Conservation (phyloP, 1,284 basidiomycete genomes). For the Waitea zeae region DNA sequence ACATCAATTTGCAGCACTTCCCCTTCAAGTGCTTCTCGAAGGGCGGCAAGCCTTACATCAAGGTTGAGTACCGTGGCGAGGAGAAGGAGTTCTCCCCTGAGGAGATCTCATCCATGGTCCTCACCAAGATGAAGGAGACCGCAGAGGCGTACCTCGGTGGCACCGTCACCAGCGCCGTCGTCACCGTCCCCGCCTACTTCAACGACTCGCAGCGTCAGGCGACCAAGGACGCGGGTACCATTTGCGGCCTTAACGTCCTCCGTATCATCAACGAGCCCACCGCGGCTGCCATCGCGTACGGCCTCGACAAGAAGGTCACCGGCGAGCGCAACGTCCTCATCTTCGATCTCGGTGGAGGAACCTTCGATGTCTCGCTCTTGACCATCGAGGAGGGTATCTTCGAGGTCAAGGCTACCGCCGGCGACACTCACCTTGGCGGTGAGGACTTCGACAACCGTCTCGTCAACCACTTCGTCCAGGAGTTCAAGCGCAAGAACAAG, state of each 20-base stretch:
- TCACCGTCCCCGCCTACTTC: constrained; percentile 95
- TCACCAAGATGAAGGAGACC: constrained; percentile 96
- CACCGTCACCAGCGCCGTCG: constrained; percentile 75
- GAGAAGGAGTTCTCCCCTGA: constrained; percentile 89
- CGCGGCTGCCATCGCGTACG: constrained; percentile 89
- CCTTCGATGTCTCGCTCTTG: constrained; percentile 96
- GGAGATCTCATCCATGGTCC: constrained; percentile 96
- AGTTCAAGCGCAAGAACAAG: constrained; percentile 99
- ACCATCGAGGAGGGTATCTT: constrained; percentile 99
- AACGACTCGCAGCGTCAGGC: constrained; percentile 95
- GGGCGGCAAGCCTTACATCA: constrained; percentile 75
- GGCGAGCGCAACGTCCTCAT: constrained; percentile 91
- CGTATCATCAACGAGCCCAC: constrained; percentile 97
- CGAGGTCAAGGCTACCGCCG: constrained; percentile 97
- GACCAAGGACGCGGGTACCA: constrained; percentile 87
- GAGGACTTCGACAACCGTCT: constrained; percentile 99
- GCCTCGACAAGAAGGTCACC: constrained; percentile 76
- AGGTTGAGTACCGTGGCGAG: constrained; percentile 84
- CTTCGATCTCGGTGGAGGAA: constrained; percentile 98
- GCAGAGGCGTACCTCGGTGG: constrained; percentile 92
- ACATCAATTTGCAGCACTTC: too few relatives aligned
- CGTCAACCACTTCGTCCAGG: constrained; percentile 95
- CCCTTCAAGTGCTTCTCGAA: constrained; percentile 84
- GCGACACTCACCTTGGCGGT: constrained; percentile 98
- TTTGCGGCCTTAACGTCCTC: constrained; percentile 82